phyloP scores from a whole-genome alignment of 768 basidiomycete genomes.

The Auricularia sp. region DNA sequence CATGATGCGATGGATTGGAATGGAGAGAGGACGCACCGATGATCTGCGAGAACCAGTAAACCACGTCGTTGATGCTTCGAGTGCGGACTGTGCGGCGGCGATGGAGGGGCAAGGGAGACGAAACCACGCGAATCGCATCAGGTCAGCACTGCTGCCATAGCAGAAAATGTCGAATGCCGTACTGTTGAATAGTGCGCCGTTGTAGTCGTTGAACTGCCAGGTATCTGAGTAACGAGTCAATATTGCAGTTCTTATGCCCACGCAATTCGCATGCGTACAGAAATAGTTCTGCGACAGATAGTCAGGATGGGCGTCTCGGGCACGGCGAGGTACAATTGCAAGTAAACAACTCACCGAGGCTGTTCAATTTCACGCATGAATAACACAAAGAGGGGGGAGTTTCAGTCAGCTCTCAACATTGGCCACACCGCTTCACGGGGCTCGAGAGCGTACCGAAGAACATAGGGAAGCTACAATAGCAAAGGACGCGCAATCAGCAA shows the following conservation, averaged over 20 bases:
- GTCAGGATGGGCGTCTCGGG: not conserved
- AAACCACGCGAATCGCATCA: too few relatives aligned
- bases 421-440: not conserved
- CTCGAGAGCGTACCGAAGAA: constrained; percentile 42
- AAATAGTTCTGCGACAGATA: constrained; percentile 5
- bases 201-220: constrained; percentile 70
- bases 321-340: not conserved
- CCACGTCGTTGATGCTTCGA: constrained; percentile 62
- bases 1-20: not conserved
- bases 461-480: constrained; percentile 51
- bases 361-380: constrained; percentile 27
- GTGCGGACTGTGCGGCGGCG: constrained; percentile 34
- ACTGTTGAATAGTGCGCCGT: constrained; percentile 66
- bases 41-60: constrained; percentile 76
- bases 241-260: not conserved
- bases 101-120: too few relatives aligned
- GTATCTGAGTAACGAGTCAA: constrained; percentile 8
- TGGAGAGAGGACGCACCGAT: constrained; percentile 29
- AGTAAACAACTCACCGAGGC: constrained; percentile 28
- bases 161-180: not conserved
- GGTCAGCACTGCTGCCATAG: too few relatives aligned
- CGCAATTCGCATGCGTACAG: constrained; percentile 4
- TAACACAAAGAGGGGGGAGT: not conserved
- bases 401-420: not conserved
- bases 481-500: not conserved